Base-by-base conservation (phyloP, 306 rosid species). In the Pyrus bretschneideri region DNA sequence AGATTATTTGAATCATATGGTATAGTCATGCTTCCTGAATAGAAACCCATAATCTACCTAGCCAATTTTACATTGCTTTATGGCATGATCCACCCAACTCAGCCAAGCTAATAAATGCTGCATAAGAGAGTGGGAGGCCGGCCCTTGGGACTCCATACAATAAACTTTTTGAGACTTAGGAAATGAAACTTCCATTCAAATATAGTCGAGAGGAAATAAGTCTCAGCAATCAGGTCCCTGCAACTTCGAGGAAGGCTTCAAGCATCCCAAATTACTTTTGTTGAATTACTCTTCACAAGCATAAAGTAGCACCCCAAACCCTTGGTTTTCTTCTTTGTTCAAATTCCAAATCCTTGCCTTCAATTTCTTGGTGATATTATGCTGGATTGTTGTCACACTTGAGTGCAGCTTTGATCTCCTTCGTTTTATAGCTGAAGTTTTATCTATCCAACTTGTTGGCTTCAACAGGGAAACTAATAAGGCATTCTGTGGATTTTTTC, bases 401-500 rank as follows among this genome's bases (percentile, higher is more conserved):
- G 8, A 11, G 9, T 60, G 17, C 1, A 55, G 23, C 11, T 58
- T 42, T 46, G 42, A 17, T 58, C 31, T 35, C 35, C 45, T 55
- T 64, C 38, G 15, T 14, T 69, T 82, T 14, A 4, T 23, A 46
- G 51, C 75, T 7, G 65, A 82, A 74, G 35, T 29, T 69, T 67
- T 18, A 67, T 76, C 64, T 84, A 31, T 55, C 22, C 11, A n/a
- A 49, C 73, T 78, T 80, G 45, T 79, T 85, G 79, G 55, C 80
- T 87, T 78, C 79, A 63, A 84, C 87, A 94, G 98, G 84, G 98
- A 94, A 87, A 82, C 78, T 73, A 92, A 92, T 60, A 94, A 94
- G 84, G 96, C 98, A 33, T 92, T 94, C 76, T 90, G 97, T 81
- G 98, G 97, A 76, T 92, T 94, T 83, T 79, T 86, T 51, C 69